Evolutionary conservation across 768 basidiomycete species (phyloP), one percentile per base, ranked within the genome.

Genomic region (Mycena albidolilacea): DNA sequence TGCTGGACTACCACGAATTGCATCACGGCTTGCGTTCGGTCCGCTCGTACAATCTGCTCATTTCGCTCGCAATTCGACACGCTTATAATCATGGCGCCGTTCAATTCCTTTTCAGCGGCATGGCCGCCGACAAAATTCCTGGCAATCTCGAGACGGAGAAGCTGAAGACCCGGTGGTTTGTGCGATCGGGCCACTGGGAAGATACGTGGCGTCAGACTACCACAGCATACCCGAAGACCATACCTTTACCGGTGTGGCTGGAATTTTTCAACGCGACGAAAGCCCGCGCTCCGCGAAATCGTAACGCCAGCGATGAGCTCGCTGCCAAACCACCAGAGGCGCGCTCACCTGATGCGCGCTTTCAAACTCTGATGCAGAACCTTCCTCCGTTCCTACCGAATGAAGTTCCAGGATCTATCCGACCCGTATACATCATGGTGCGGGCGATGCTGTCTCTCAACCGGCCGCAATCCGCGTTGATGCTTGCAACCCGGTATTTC

Each of bases 141-240:
- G 81, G 79, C 43, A 86, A 92, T 78, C 68, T 86, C 60, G 88
- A 91, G 76, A 92, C 93, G 0, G 83, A 85, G 79, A 87, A 88
- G 80, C 80, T 93, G 48, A 83, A 84, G 68, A 85, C 88, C 72
- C 88, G 93, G 21, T 88, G 86, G 83, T 80, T 91, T 64, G 83
- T 93, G 57, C 84, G 86, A 58, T 83, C 84, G 5, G 92, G 89
- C 9, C 80, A 78, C 54, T 93, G 92, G 92, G 79, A 85, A 12
- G 79, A 84, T 30, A 93, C 91, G 23, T 93, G 91, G 90, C 75
- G 76, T 15, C 82, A 84, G 60, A 82, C 85, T 37, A 76, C 81
- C 74, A 62, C 78, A 57, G 72, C 80, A 39, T 59, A 79, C 37
- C 64, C 68, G 10, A 65, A 73, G 19, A 37, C 67, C 19, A 75